Base-by-base conservation (phyloP, 352 stramenopile species). In the Poterioochromonas sp. region DNA sequence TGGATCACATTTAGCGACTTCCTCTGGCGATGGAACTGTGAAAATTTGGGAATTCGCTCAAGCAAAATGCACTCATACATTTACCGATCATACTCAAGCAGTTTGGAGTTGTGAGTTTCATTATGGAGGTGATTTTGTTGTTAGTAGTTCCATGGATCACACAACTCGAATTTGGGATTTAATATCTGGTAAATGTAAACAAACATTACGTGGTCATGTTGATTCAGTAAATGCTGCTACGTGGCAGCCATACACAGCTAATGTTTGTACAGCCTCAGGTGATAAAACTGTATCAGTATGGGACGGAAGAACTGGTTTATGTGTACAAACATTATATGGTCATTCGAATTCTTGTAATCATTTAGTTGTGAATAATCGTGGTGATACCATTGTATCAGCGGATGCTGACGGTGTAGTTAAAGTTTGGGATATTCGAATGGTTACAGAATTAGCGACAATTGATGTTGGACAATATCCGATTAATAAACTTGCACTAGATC, bases 201-300 rank as follows among this genome's bases (percentile, higher is more conserved):
- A 94, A 78, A 96, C 92, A 0, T 88, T 97, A 62, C 90, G 93
- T 18, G 92, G 92, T 12, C 93, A 97, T 83, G 90, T 97, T 26
- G 92, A 97, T 84, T 94, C 88, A 32, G 92, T 97, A 80, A 97
- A 97, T 82, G 84, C 86, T 32, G 88, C 95, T 26, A 90, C 84
- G 76, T 97, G 95, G 85, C 92, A 97, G 85, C 92, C 91, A 22
- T 96, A 88, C 81, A 93, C 90, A 15, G 90, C 87, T 77, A 96
- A 96, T 85, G 83, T 97, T 32, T 95, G 90, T 85, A 95, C 91
- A 0, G 91, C 86, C 20, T 94, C 88, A 2, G 93, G 90, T 11
- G 92, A 97, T 85, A 97, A 97, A 83, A 97, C 92, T 15, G 84
- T 97, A 3, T 95, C 89, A 60, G 88, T 97, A 80, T 97, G 92